Evolutionary conservation across 805 yeast genomes (phyloP).

Genomic region (Martiniozyma abietophila): DNA sequence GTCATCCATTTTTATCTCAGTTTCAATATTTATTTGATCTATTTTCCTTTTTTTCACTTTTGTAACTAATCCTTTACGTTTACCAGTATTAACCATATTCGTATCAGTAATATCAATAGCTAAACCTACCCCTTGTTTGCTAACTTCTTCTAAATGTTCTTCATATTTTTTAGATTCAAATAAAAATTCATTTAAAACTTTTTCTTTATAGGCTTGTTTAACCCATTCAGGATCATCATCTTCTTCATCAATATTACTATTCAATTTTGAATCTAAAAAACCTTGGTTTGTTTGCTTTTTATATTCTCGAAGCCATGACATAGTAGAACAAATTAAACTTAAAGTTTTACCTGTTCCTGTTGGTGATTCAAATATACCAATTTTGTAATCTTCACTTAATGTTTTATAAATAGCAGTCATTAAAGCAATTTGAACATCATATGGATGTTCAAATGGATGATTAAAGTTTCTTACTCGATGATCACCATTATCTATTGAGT

Average conservation of each 20-base stretch:
- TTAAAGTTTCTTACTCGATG: too few relatives aligned
- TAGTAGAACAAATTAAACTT: conserved; percentile 73
- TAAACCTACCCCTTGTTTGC: conserved; percentile 18
- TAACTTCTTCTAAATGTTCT: conserved; percentile 29
- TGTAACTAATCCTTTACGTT: conserved; percentile 19
- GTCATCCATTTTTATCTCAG: conserved; percentile 9
- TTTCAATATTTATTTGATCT: not conserved
- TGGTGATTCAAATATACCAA: conserved; percentile 86
- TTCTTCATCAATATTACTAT: conserved; percentile 22
- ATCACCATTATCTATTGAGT: not conserved
- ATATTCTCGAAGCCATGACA: conserved; percentile 58
- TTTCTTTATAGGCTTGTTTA: conserved; percentile 24
- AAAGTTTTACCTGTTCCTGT: conserved; percentile 94
- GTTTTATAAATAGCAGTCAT: conserved; percentile 70
- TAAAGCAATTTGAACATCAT: conserved; percentile 63
- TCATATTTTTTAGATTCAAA: conserved; percentile 32
- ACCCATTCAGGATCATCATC: conserved; percentile 37
- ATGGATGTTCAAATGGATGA: conserved; percentile 74
- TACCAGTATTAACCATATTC: too few relatives aligned
- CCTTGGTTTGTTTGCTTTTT: conserved; percentile 9
- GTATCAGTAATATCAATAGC: conserved; percentile 18
- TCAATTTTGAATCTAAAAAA: conserved; percentile 7
- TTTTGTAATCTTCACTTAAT: conserved; percentile 41
- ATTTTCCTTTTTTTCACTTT: conserved; percentile 19
- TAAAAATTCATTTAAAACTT: conserved; percentile 23